These are phyloP conservation scores for Lipomyces chichibuensis DNA, from an alignment of 805 yeast species.

Conservation along the genomic window DNA sequence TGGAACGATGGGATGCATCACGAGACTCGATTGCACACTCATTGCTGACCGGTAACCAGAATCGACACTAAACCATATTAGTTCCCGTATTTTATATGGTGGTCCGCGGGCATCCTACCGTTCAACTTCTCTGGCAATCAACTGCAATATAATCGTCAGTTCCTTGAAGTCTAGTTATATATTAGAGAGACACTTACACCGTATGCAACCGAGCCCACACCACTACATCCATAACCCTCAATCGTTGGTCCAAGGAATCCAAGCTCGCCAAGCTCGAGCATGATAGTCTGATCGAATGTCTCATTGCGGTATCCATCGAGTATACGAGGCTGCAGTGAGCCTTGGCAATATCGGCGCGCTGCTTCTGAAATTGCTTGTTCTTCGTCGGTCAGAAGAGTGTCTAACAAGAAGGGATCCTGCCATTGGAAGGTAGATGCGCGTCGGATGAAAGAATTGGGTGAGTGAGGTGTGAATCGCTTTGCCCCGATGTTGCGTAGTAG, in stretches of 20 bases:
- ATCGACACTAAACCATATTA: slow-evolving; percentile 44
- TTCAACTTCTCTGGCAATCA: slow-evolving; percentile 51
- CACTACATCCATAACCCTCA: slow-evolving; percentile 51
- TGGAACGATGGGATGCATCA: slow-evolving; percentile 52
- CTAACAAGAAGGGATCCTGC: slow-evolving; percentile 47
- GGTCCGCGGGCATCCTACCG: slow-evolving; percentile 8
- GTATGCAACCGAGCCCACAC: slow-evolving; percentile 50
- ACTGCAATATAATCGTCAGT: slow-evolving; percentile 12
- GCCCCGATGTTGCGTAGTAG: not conserved
- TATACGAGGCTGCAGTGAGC: slow-evolving; percentile 46
- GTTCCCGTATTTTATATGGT: no score
- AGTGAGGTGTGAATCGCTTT: not conserved
- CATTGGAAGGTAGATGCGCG: slow-evolving; percentile 42
- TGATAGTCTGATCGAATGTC: slow-evolving; percentile 43
- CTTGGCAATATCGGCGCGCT: slow-evolving; percentile 47
- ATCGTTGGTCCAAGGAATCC: slow-evolving; percentile 50
- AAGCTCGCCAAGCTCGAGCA: slow-evolving; percentile 49
- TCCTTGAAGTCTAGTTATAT: not conserved
- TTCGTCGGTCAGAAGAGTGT: slow-evolving; percentile 46
- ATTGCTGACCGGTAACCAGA: slow-evolving; percentile 52
- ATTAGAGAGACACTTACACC: slow-evolving; percentile 37
- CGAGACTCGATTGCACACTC: slow-evolving; percentile 52
- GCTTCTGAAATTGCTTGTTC: slow-evolving; percentile 46
- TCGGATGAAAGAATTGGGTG: slow-evolving; percentile 4
- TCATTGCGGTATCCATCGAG: slow-evolving; percentile 49